These are phyloP conservation scores for Epichloe uncinata DNA, from an alignment of 2,329 filamentous ascomycete genomes.

Conservation along the genomic window DNA sequence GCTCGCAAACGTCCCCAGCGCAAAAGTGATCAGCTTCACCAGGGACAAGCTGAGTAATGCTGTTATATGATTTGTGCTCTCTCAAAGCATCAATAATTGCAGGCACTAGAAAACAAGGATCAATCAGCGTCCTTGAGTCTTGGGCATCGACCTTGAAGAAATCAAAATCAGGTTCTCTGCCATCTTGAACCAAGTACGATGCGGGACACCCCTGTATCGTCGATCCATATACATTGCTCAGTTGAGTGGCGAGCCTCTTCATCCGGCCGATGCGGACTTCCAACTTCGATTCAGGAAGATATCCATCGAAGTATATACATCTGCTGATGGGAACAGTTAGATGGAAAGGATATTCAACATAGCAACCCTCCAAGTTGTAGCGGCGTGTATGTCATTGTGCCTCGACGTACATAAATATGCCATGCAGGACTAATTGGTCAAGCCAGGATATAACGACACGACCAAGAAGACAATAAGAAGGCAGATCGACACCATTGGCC, in stretches of 20 bases:
- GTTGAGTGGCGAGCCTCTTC: slow-evolving; percentile 39
- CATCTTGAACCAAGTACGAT: slow-evolving; percentile 9
- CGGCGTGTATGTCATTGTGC: background rate
- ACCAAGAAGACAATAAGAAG: slow-evolving; percentile 52
- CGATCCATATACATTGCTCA: slow-evolving; percentile 33
- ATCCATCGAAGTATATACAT: slow-evolving; percentile 77
- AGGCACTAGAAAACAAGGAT: slow-evolving; percentile 63
- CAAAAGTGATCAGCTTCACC: slow-evolving; percentile 81
- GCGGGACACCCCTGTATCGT: slow-evolving; percentile 14
- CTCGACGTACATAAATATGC: slow-evolving; percentile 46
- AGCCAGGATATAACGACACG: slow-evolving; percentile 49
- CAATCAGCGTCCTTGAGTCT: slow-evolving; percentile 23
- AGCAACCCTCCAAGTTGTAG: too few species aligned
- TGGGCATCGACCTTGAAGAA: slow-evolving; percentile 14
- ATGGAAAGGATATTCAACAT: background rate
- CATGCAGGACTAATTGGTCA: slow-evolving; percentile 37
- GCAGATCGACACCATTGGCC: slow-evolving; percentile 37
- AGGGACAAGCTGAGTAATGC: slow-evolving; percentile 47
- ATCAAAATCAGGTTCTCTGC: slow-evolving; percentile 6
- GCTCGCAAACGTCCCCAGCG: slow-evolving; percentile 45
- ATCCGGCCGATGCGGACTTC: slow-evolving; percentile 48
- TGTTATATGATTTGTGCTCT: slow-evolving; percentile 26
- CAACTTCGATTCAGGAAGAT: slow-evolving; percentile 55
- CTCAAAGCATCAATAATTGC: slow-evolving; percentile 59
- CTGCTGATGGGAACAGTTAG: slow-evolving; percentile 17